Base-by-base conservation (phyloP, 2,329 filamentous ascomycete species). In the Venturia nashicola region DNA sequence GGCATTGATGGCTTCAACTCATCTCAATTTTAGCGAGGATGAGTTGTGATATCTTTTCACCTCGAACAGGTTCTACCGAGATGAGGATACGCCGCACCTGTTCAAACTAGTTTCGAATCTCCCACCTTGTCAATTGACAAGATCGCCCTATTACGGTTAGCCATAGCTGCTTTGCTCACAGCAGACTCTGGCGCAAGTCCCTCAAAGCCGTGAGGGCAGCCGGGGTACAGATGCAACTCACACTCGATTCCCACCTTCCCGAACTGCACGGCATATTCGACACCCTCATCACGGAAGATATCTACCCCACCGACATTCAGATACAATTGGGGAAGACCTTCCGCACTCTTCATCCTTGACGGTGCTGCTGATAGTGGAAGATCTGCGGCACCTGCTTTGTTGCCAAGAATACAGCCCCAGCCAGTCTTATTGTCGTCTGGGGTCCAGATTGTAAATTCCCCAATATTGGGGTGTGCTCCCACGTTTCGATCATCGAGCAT, bases 401-500 rank as follows among this genome's bases (percentile, higher is more conserved):
- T 66, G 16, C 76, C 78, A 8, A 80, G 71, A 18, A 77, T 71
- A 5, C 74, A 73, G 2, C 68, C 68, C 78, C 78, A 81, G 5
- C 72, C 77, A 4, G 73, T 76, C 48, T 70, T 66, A 67, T 78
- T 79, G 62, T 74, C 72, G 48, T 70, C 71, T 5, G 68, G 67
- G 1, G 68, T 70, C 76, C 77, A 80, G 20, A 70, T 70, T 0
- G 71, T 69, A 39, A 73, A 70, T 3, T 68, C 68, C 32, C 72
- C 71, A 59, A 75, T 72, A 16, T 75, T 72, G 16, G 66, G 66
- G n/a, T 71, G 70, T 5, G 73, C 72, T 8, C 65, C 65, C n/a
- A 65, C 69, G n/a, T 72, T 74, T 59, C 73, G 69, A 65, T 80
- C 76, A 67, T 81, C 78, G 14, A 81, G 69, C 78, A 81, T 81